Conservation (phyloP, 768 basidiomycete genomes). For the Tremella yokohamensis region DNA sequence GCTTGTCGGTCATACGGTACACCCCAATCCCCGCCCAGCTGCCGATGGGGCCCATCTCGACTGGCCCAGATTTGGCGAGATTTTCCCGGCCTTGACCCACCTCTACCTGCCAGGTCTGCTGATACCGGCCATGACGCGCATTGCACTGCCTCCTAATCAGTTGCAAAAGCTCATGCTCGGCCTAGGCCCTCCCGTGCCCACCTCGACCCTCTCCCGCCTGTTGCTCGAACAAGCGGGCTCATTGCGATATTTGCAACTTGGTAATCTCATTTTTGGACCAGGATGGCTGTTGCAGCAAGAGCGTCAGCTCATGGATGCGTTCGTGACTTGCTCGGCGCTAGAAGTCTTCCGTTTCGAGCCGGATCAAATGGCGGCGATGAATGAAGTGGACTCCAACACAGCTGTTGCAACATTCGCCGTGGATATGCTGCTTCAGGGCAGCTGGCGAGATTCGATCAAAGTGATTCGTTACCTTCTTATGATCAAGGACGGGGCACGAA, state of each 20-base stretch:
- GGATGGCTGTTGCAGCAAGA: not conserved
- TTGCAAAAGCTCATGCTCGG: slow-evolving; percentile 24
- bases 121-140: slow-evolving; percentile 15
- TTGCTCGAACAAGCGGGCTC: slow-evolving; percentile 17
- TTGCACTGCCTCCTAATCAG: slow-evolving; percentile 12
- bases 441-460: too few relatives aligned
- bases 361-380: not conserved
- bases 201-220: slow-evolving; percentile 17
- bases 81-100: slow-evolving; percentile 34
- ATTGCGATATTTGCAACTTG: slow-evolving; percentile 17
- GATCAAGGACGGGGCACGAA: too few relatives aligned
- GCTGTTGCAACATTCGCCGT: too few relatives aligned
- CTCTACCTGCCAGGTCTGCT: slow-evolving; percentile 27
- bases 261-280: slow-evolving; percentile 14
- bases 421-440: too few relatives aligned
- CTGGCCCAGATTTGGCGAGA: slow-evolving; percentile 17
- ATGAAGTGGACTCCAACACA: too few relatives aligned
- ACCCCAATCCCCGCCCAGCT: slow-evolving; percentile 21
- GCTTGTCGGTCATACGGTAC: slow-evolving; percentile 8
- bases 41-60: slow-evolving; percentile 13
- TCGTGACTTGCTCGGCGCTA: slow-evolving; percentile 9
- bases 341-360: slow-evolving; percentile 20
- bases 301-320: slow-evolving; percentile 7
- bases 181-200: slow-evolving; percentile 31
- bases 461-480: too few relatives aligned